Evolutionary conservation across 495 filamentous ascomycete species (phyloP), one percentile per base, ranked within the genome.

Genomic region (Penicillium ochrochloron): DNA sequence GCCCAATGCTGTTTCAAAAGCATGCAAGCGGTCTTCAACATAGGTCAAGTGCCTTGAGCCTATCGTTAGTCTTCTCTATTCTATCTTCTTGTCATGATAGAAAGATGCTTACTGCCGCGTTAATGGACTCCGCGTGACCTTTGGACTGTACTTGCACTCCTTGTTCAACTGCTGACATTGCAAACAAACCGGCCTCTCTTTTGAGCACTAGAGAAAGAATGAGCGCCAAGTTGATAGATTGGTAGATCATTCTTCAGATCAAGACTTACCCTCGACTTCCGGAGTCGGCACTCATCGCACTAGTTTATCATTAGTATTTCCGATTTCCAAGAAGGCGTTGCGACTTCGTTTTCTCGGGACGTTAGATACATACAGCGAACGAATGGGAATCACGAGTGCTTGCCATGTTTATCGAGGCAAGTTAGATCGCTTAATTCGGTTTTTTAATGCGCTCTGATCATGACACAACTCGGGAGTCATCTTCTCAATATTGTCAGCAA

Each of bases 251-350:
- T 44, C 35, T 33, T 50, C 31, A 8, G 31, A 44, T 29, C 9
- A 14, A 23, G 17, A 64, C 71, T 68, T 66, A 83, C 80, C 75
- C 77, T 82, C 56, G 78, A 82, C 70, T 83, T 84, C 60, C 78
- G 73, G 34, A 81, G 70, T 55, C 81, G 78, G 66, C 81, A 84
- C 71, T 80, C 79, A 70, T 84, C 81, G 70, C 81, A 84, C 80
- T 82, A 60, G 48, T 42, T 27, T 34, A 15, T 33, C 12, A 14
- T 41, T 51, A 37, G 55, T 48, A 39, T 15, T 55, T 59, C 35
- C 34, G 14, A 4, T 56, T 14, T 57, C 42, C 33, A 52, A 31
- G 14, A 29, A 29, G 25, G 15, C 12, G 48, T n/a, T 6, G 0
- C 48, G 2, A 31, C 27, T 29, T 52, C 25, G 23, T 15, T 25